Percentiles rank a stretch among this genome's conserved stretches.
Conservation (phyloP, 2,329 filamentous ascomycete genomes). For the Fusarium zealandicum region DNA sequence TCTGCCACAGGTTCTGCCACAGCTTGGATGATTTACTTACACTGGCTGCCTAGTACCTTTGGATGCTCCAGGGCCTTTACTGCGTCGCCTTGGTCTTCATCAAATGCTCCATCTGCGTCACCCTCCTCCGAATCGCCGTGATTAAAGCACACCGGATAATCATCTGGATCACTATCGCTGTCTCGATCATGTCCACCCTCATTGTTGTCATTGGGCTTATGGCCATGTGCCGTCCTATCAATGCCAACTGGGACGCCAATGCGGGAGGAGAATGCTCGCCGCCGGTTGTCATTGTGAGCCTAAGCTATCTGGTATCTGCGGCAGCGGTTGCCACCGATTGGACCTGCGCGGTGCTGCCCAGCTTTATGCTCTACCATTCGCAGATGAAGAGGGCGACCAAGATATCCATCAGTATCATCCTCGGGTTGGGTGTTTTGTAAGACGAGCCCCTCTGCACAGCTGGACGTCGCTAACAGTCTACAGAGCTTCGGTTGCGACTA, state of each 20-base stretch:
- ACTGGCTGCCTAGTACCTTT: background rate
- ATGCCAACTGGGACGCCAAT: background rate
- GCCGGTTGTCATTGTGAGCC: slow-evolving; percentile 1
- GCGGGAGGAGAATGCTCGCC: background rate
- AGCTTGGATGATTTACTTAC: background rate
- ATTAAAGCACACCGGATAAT: background rate
- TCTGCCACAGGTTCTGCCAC: background rate
- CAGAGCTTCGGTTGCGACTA: slow-evolving; percentile 15
- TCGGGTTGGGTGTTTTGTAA: slow-evolving; percentile 6
- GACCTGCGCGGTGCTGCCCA: slow-evolving; percentile 3
- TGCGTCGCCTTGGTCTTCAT: slow-evolving; percentile 9
- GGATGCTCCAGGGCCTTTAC: slow-evolving; percentile 4
- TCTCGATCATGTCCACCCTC: background rate
- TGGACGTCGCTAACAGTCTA: background rate
- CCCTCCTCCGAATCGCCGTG: slow-evolving; percentile 12
- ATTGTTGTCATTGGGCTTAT: slow-evolving; percentile 6
- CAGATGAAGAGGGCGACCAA: slow-evolving; percentile 5
- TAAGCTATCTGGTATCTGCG: slow-evolving; percentile 7
- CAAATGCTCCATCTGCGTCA: slow-evolving; percentile 11
- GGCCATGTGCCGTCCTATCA: background rate
- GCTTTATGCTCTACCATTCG: slow-evolving; percentile 12
- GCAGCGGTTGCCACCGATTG: background rate
- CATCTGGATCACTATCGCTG: background rate
- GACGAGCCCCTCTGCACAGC: background rate
- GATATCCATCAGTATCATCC: slow-evolving; percentile 8